These are phyloP conservation scores for Lasiodiplodia sp. DNA, from an alignment of 2,329 filamentous ascomycete species.

Conservation along the genomic window DNA sequence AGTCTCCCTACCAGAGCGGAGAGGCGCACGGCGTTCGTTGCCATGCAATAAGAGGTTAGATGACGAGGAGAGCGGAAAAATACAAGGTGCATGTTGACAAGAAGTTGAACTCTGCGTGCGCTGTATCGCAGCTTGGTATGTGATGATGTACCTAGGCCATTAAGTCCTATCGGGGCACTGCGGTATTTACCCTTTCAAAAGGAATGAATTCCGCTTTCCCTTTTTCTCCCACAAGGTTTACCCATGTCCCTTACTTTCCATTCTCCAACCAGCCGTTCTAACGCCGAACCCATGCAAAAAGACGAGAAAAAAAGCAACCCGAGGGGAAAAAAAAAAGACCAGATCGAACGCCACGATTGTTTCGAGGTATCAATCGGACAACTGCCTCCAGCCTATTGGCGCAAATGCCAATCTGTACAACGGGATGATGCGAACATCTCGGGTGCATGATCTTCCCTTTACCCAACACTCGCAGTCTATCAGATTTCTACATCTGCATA, in stretches of 20 bases:
- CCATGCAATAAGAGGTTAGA: background rate
- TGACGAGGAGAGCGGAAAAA: background rate
- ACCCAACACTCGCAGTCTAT: background rate
- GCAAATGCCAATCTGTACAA: constrained; percentile 2
- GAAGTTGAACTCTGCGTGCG: background rate
- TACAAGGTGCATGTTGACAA: background rate
- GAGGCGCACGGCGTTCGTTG: background rate
- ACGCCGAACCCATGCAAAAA: constrained; percentile 16
- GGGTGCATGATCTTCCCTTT: background rate
- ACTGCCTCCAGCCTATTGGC: background rate
- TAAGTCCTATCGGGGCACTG: background rate
- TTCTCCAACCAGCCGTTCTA: background rate
- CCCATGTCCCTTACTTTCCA: background rate
- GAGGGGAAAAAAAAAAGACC: background rate
- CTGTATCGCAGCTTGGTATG: background rate
- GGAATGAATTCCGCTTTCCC: background rate
- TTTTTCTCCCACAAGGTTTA: background rate
- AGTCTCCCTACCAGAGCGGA: background rate
- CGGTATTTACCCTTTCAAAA: background rate
- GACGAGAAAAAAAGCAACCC: background rate
- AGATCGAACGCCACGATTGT: background rate
- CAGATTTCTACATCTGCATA: constrained; percentile 3
- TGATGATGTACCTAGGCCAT: background rate
- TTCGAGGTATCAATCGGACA: constrained; percentile 8
- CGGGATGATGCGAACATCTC: background rate